These are phyloP conservation scores for Diaporthe sp. DNA, from an alignment of 2,329 filamentous ascomycete genomes.

Conservation along the genomic window DNA sequence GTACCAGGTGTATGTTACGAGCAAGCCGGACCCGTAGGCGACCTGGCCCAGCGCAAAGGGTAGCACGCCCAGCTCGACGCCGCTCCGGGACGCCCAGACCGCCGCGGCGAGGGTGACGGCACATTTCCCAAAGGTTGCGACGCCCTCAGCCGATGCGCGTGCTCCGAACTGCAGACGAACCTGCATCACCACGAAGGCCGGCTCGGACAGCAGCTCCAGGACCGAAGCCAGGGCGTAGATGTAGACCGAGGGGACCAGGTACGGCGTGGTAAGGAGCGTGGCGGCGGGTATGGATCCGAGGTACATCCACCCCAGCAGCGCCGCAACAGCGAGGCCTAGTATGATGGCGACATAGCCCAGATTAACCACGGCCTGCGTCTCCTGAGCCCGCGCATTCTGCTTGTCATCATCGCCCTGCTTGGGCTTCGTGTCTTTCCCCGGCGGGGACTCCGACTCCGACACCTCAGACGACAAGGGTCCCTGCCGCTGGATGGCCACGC, in stretches of 20 bases:
- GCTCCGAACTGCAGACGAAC: constrained; percentile 83
- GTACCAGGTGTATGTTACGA: constrained; percentile 77
- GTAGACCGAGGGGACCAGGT: constrained; percentile 67
- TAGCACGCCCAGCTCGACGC: constrained; percentile 76
- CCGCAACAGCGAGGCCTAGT: constrained; percentile 47
- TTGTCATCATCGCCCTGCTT: constrained; percentile 43
- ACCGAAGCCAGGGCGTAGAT: constrained; percentile 70
- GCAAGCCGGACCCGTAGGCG: constrained; percentile 77
- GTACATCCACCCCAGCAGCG: constrained; percentile 77
- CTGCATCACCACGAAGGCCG: constrained; percentile 89
- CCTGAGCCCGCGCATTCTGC: constrained; percentile 41
- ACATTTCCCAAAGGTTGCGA: constrained; percentile 83
- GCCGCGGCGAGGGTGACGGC: constrained; percentile 79
- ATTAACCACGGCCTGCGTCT: constrained; percentile 85
- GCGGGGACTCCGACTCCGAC: too few relatives aligned
- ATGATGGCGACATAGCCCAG: constrained; percentile 37
- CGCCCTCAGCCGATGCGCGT: constrained; percentile 85
- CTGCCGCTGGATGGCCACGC: constrained; percentile 91
- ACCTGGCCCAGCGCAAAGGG: constrained; percentile 92
- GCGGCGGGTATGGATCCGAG: constrained; percentile 61
- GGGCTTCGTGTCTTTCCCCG: constrained; percentile 28
- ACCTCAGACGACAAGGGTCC: constrained; percentile 48
- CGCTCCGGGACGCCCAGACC: constrained; percentile 68
- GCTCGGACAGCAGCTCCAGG: constrained; percentile 87
- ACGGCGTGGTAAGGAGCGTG: constrained; percentile 69